Percentiles rank a stretch among this genome's conserved stretches.
Conservation (phyloP, 768 basidiomycete species). For the Tulasnella sp. region DNA sequence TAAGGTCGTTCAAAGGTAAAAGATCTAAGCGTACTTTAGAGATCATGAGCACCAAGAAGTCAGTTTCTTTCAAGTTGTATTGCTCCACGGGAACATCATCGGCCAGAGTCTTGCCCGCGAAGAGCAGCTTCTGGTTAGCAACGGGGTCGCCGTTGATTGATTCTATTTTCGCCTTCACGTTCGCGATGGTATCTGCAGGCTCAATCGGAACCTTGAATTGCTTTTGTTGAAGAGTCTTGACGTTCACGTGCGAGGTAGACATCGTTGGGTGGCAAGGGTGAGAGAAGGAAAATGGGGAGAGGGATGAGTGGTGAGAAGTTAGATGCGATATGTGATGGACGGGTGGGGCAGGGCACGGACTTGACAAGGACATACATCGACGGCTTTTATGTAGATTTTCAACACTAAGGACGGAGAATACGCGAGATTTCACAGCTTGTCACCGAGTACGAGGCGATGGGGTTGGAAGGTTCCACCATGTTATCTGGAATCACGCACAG, state of each 20-base stretch:
- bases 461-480: too few relatives aligned
- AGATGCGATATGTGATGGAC: too few relatives aligned
- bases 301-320: too few relatives aligned
- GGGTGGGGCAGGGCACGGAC: too few relatives aligned
- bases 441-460: too few relatives aligned
- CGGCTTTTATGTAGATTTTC: too few relatives aligned
- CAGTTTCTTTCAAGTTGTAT: conserved; percentile 95
- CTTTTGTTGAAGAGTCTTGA: conserved; percentile 96
- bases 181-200: conserved; percentile 68
- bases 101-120: conserved; percentile 87
- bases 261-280: background rate
- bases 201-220: conserved; percentile 87
- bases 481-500: too few relatives aligned
- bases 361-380: too few relatives aligned
- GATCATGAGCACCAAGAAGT: conserved; percentile 98
- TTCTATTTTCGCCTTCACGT: conserved; percentile 82
- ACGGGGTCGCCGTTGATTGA: conserved; percentile 74
- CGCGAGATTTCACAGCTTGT: too few relatives aligned
- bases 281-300: background rate
- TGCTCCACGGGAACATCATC: conserved; percentile 88
- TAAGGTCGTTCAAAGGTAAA: conserved; percentile 33
- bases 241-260: conserved; percentile 54
- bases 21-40: conserved; percentile 67
- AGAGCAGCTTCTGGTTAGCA: conserved; percentile 89
- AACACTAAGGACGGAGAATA: too few relatives aligned